Evolutionary conservation across 1,284 basidiomycete genomes (phyloP), one percentile per base, ranked within the genome.

Genomic region (Phenoliferia sp.): DNA sequence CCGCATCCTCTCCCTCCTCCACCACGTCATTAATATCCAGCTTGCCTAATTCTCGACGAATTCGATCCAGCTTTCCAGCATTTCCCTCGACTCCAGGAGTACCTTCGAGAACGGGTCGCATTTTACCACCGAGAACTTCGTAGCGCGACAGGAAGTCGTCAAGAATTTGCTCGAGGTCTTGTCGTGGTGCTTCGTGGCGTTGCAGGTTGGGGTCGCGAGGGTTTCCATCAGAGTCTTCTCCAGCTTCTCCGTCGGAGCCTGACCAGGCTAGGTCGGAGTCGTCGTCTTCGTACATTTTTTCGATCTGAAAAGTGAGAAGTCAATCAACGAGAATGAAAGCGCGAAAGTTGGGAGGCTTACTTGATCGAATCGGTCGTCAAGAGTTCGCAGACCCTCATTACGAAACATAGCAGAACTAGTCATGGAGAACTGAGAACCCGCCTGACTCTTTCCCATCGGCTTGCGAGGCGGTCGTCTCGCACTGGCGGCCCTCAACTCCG

Each of bases 381-480:
- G 83, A 6, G 88, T 88, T 57, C 90, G 86, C 39, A 99, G 81
- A 0, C 92, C 88, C 74, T 94, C 87, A 75, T 93, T 99, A 52
- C 96, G 85, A 80, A 88, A 92, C 90, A 99, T 94, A 31, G 92
- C 92, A 3, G 92, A 94, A 74, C 91, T 94, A 76, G 90, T 95
- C 95, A 99, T 98, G 77, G 89, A 92, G 82, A 94, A 94, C 16
- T 91, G 92, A 28, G 91, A 92, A 2, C 73, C 74, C 2, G 71
- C 69, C 39, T 48, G 59, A 15, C 61, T 65, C 26, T 44, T 55
- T 2, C 90, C 91, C 73, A 92, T 88, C 62, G 76, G 26, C 61
- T 35, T 55, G 74, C 90, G 83, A 73, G 68, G 88, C 83, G 74
- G 85, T 84, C 82, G 89, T 90, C 34, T 87, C 87, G 57, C 92